Evolutionary conservation across 306 rosid genomes (phyloP).

Genomic region (Begonia masoniana): DNA sequence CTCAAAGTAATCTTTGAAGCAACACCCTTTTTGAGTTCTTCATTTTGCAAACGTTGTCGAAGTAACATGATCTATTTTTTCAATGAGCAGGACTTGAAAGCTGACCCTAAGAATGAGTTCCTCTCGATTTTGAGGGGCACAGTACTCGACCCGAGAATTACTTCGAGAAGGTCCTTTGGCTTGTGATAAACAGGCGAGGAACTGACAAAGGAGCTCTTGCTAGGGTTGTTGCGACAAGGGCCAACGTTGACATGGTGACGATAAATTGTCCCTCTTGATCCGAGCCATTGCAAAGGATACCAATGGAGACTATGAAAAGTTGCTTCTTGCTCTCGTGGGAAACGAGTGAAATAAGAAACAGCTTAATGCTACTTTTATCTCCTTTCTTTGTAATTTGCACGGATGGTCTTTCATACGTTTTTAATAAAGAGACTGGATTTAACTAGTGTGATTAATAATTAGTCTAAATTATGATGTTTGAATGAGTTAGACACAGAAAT

Average conservation of each 20-base stretch:
- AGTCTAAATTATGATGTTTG: too few relatives aligned
- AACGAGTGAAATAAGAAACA: neutral
- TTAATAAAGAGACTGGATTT: too few relatives aligned
- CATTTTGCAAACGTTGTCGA: too few relatives aligned
- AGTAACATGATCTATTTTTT: too few relatives aligned
- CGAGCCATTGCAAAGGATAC: constrained; percentile 1
- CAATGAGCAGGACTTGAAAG: constrained; percentile 22
- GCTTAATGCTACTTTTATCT: too few relatives aligned
- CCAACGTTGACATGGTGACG: constrained; percentile 19
- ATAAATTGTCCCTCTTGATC: constrained; percentile 13
- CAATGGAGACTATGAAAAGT: neutral
- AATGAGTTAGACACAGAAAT: too few relatives aligned
- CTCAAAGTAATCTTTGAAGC: neutral
- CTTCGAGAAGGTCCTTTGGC: constrained; percentile 20
- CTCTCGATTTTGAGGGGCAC: constrained; percentile 19
- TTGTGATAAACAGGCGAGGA: constrained; percentile 22
- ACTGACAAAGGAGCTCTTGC: constrained; percentile 29
- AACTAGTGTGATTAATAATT: too few relatives aligned
- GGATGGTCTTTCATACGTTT: too few relatives aligned
- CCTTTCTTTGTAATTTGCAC: too few relatives aligned
- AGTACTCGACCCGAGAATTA: constrained; percentile 16
- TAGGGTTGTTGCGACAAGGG: constrained; percentile 18
- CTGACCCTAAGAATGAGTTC: constrained; percentile 17
- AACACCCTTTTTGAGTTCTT: too few relatives aligned
- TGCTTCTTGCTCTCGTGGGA: neutral